Base-by-base conservation (phyloP, 2,329 filamentous ascomycete species). In the Aspergillus candidus region DNA sequence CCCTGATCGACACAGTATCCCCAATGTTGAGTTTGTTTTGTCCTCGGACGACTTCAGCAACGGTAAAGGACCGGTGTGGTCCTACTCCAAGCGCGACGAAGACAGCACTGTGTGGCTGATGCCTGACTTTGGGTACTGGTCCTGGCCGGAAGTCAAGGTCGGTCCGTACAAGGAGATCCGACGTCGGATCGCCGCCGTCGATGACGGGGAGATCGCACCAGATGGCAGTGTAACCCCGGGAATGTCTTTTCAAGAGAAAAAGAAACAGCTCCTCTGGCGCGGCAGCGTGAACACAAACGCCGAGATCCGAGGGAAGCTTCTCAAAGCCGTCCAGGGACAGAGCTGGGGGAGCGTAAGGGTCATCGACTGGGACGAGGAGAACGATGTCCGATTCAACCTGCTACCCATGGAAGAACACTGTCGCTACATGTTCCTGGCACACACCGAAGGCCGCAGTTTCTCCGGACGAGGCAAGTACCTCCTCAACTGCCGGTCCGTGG, bases 81-180 rank as follows among this genome's bases (percentile, higher is more conserved):
- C 67, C 5, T 75, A 71, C 49, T 66, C 70, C 3, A 67, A 62
- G 38, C 61, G 51, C 31, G 56, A 63, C 7, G 60, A 65, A n/a
- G 64, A 72, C 30, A 57, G 57, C 6, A 56, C 65, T 11, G 59
- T 65, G 35, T 77, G 74, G 74, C 58, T 77, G 14, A 75, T 77
- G 58, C 74, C 74, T 0, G 74, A 77, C 51, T 77, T 77, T 50
- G 74, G 72, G 30, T 76, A 73, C 60, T 78, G 72, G 71, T 65
- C 69, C 7, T 76, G 72, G 73, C 73, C 73, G 2, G 72, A 75
- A 46, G 69, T 71, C 13, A 64, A 67, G 45, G 67, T 70, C 15
- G 68, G 71, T 2, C 58, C 68, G 4, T 72, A 73, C 54, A 59
- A 62, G n/a, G 68, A 72, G 44, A 62, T 72, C 27, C 62, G 67